Conservation (phyloP, 108 stramenopile species). For the Pseudonitzschia pungens region DNA sequence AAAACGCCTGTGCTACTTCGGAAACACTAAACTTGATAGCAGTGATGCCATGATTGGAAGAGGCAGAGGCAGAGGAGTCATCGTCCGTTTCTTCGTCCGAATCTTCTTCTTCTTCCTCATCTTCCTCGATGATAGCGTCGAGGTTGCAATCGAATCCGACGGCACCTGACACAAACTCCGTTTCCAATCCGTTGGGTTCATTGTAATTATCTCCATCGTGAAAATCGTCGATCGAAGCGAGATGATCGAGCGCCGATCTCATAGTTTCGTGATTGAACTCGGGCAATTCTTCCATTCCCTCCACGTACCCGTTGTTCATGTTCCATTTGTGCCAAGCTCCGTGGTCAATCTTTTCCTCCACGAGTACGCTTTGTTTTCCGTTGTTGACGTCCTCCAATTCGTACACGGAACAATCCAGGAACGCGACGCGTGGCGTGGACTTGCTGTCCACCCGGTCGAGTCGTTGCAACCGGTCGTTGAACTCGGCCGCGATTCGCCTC, state of each 20-base stretch:
- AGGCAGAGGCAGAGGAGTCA: slow-evolving; percentile 10
- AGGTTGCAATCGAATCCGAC: slow-evolving; percentile 15
- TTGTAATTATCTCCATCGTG: not conserved
- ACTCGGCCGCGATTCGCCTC: slow-evolving; percentile 38
- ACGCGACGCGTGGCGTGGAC: slow-evolving; percentile 10
- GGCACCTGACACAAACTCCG: not conserved
- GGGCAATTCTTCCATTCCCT: slow-evolving; percentile 2
- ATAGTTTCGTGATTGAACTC: slow-evolving; percentile 9
- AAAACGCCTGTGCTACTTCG: slow-evolving; percentile 45
- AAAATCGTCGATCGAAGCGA: slow-evolving; percentile 3
- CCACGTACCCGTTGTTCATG: slow-evolving; percentile 14
- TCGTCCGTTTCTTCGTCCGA: slow-evolving; percentile 28
- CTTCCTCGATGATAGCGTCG: slow-evolving; percentile 52
- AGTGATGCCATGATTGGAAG: slow-evolving; percentile 4
- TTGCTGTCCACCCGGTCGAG: slow-evolving; percentile 19
- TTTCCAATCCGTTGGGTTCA: not conserved
- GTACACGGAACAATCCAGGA: slow-evolving; percentile 29
- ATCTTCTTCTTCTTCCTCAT: slow-evolving; percentile 20
- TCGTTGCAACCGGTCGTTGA: slow-evolving; percentile 39
- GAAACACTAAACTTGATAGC: slow-evolving; percentile 2
- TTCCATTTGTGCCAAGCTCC: slow-evolving; percentile 16
- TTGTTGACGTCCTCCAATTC: slow-evolving; percentile 30
- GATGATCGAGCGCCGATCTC: slow-evolving; percentile 8
- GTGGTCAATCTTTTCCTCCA: slow-evolving; percentile 22
- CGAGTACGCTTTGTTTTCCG: slow-evolving; percentile 27